Percentiles rank a stretch among this genome's conserved stretches.
These are phyloP conservation scores for Chaetomium globosum DNA, from an alignment of 2,329 filamentous ascomycete species.

Conservation along the genomic window DNA sequence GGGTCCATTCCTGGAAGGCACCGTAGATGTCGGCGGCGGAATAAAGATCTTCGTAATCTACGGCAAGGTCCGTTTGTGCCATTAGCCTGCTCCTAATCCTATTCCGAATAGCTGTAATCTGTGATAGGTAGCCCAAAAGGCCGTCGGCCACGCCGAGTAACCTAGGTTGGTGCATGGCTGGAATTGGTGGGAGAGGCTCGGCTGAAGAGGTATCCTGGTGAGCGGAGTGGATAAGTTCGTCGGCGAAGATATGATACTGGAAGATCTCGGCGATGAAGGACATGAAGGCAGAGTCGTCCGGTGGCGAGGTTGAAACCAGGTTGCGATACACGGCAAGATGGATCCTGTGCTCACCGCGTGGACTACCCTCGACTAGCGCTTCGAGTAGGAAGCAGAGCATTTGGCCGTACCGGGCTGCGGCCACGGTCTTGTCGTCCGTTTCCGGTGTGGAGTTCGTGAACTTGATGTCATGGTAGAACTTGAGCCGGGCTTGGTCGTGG, in stretches of 20 bases:
- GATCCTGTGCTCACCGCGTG: constrained; percentile 71
- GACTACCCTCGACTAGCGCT: constrained; percentile 59
- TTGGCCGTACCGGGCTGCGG: constrained; percentile 62
- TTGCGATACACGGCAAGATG: constrained; percentile 76
- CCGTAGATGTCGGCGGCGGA: constrained; percentile 75
- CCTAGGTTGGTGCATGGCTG: constrained; percentile 53
- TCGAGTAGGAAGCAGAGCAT: constrained; percentile 65
- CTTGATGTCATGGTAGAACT: constrained; percentile 54
- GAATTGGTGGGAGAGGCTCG: constrained; percentile 49
- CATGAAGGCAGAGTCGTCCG: constrained; percentile 66
- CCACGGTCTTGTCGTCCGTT: constrained; percentile 48
- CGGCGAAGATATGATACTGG: constrained; percentile 75
- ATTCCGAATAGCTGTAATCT: constrained; percentile 77
- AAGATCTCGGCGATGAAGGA: constrained; percentile 75
- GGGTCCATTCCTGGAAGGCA: constrained; percentile 73
- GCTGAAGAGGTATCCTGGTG: constrained; percentile 42
- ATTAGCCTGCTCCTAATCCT: constrained; percentile 69
- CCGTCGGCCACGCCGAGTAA: constrained; percentile 82
- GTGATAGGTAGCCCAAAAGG: constrained; percentile 74
- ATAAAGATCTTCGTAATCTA: constrained; percentile 73
- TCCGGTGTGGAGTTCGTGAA: constrained; percentile 51
- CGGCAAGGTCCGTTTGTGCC: constrained; percentile 63
- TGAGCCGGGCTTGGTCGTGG: constrained; percentile 57
- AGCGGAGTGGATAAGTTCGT: constrained; percentile 60
- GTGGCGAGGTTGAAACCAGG: constrained; percentile 65